phyloP scores from a whole-genome alignment of 345 rosid genomes.

The Dipteronia sinensis region DNA sequence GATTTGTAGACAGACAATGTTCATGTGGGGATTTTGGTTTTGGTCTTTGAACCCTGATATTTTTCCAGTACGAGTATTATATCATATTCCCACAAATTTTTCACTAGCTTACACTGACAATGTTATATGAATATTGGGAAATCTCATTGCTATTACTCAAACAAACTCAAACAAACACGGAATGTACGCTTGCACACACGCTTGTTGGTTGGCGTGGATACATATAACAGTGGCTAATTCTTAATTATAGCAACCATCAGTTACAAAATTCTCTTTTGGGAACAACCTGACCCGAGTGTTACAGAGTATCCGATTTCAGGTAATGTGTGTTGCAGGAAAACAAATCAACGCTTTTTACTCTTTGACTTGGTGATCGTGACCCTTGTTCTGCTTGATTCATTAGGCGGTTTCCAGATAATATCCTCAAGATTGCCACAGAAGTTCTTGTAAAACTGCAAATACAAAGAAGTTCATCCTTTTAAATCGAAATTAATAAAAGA shows the following conservation, averaged over 20 bases:
- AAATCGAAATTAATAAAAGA: not conserved
- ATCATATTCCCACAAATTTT: not conserved
- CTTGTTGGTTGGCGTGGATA: not conserved
- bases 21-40: slow-evolving; percentile 47
- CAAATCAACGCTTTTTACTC: slow-evolving; percentile 61
- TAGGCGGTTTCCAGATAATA: slow-evolving; percentile 88
- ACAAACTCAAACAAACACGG: not conserved
- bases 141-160: not conserved
- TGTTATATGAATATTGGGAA: not conserved
- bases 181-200: not conserved
- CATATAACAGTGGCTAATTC: not conserved
- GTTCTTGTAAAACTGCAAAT: slow-evolving; percentile 82
- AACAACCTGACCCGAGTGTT: not conserved
- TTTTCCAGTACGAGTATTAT: not conserved
- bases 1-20: slow-evolving; percentile 48
- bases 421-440: slow-evolving; percentile 87
- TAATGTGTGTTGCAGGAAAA: not conserved
- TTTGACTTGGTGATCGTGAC: slow-evolving; percentile 55
- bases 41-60: slow-evolving; percentile 23
- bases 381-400: slow-evolving; percentile 57
- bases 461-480: not conserved
- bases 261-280: not conserved
- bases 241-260: not conserved
- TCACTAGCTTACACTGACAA: not conserved
- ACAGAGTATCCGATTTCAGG: not conserved